A percentile compares a stretch with the other conserved stretches of the same genome.
Conservation (phyloP, 2,329 filamentous ascomycete species). For the Pestalotiopsis sp. region DNA sequence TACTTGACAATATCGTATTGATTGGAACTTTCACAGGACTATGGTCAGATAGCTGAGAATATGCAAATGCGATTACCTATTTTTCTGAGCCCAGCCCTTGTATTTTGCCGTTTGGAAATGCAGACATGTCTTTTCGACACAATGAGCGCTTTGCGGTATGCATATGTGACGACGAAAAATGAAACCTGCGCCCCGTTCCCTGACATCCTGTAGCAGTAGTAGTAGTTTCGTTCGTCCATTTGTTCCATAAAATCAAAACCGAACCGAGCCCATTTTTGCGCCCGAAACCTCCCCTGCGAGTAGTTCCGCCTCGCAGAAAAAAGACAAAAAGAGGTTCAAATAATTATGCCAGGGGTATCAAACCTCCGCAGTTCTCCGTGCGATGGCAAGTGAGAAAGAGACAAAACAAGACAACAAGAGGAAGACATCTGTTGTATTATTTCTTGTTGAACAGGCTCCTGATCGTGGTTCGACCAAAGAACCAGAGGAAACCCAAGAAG, state of each 20-base stretch:
- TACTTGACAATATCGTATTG: no score
- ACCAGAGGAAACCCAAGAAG: conserved; percentile 91
- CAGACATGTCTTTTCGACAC: background rate
- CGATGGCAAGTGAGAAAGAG: background rate
- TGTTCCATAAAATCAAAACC: background rate
- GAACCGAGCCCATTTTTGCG: background rate
- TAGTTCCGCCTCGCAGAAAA: background rate
- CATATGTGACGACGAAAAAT: no score
- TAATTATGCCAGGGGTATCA: background rate
- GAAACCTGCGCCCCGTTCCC: no score
- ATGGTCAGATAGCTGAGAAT: background rate
- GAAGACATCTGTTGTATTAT: background rate
- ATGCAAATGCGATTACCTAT: background rate
- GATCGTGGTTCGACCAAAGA: conserved; percentile 90
- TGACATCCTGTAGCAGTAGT: no score
- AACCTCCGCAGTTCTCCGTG: background rate
- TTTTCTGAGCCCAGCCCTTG: background rate
- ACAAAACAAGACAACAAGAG: background rate
- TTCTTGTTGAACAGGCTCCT: conserved; percentile 78
- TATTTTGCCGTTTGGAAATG: background rate
- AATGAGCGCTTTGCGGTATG: no score
- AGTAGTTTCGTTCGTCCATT: background rate
- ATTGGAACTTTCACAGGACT: no score
- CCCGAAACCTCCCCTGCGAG: background rate
- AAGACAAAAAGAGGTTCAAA: background rate